Base-by-base conservation (phyloP, 129 eudicot species). In the Tagetes erecta region DNA sequence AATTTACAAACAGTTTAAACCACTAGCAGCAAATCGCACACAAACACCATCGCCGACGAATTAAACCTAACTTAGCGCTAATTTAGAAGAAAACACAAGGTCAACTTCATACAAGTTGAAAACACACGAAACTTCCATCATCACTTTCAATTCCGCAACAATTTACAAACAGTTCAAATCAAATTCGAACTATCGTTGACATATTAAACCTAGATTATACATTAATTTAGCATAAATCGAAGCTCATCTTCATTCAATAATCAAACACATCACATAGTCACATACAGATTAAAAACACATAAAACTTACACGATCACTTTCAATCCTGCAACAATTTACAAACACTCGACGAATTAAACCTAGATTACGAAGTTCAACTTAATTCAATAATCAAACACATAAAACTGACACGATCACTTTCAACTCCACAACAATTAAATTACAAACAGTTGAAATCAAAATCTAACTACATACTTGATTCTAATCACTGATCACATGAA, bases 71-170 rank as follows among this genome's bases (percentile, higher is more conserved):
- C 31, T 42, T 27, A 30, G 56, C 56, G 14, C 49, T 56, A 40
- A 41, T 57, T 11, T 8, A 0, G 20, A 47, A 12, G 27, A 34
- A 47, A 74, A 47, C 12, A n/a, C 20, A 45, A 13, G 63, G 63
- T 70, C 74, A 70, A 70, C 63, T 50, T 14, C 49, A 70, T 49
- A 55, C 55, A 59, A 59, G 38, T 6, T 5, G 11, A 72, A 56
- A 20, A 20, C 27, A 3, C 39, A 27, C 41, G 27, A 20, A 20
- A 20, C 27, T 20, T 20, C 27, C 27, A 72, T 50, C 10, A 46
- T 20, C 69, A 68, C 60, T 57, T 14, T 50, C 66, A 75, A 7
- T 9, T 3, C 8, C 8, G 39, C 6, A 12, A 74, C 31, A 41
- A 75, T 12, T 35, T 51, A 39, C 56, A 20, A 20, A 20, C 27